Percentiles rank a stretch among this genome's conserved stretches.
Conservation (phyloP, 1,139 yeast genomes). For the Hemisphaericaspora xylofermentans region DNA sequence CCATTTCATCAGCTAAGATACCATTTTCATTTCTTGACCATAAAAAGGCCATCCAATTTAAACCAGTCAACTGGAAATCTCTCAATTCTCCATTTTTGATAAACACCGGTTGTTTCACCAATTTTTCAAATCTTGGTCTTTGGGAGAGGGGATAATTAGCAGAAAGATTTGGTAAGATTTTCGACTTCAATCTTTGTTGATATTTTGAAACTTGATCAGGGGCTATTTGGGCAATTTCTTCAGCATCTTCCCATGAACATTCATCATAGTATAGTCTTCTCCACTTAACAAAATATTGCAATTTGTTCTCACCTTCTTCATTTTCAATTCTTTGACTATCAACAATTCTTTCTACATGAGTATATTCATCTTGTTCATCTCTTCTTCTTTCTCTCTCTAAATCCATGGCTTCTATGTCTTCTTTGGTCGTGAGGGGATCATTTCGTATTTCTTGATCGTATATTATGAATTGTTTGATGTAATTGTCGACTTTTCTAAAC, state of each 20-base stretch:
- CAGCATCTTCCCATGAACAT: slow-evolving; percentile 96
- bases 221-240: slow-evolving; percentile 77
- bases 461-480: slow-evolving; percentile 73
- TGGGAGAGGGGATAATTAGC: slow-evolving; percentile 68
- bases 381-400: slow-evolving; percentile 81
- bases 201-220: slow-evolving; percentile 83
- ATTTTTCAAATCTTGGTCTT: slow-evolving; percentile 88
- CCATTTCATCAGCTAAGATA: slow-evolving; percentile 98
- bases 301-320: slow-evolving; percentile 56
- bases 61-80: slow-evolving; percentile 96
- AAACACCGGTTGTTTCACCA: slow-evolving; percentile 82
- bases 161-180: slow-evolving; percentile 78
- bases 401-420: slow-evolving; percentile 91
- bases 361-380: slow-evolving; percentile 82
- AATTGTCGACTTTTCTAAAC: slow-evolving; percentile 83
- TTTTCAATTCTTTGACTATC: slow-evolving; percentile 73
- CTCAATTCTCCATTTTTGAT: slow-evolving; percentile 90
- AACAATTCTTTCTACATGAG: slow-evolving; percentile 85
- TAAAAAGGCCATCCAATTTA: slow-evolving; percentile 98
- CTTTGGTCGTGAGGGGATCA: slow-evolving; percentile 81
- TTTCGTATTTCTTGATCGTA: slow-evolving; percentile 72
- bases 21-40: slow-evolving; percentile 99
- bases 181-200: slow-evolving; percentile 78
- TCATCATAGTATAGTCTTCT: slow-evolving; percentile 89
- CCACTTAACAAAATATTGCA: slow-evolving; percentile 92